Percentiles rank a stretch among this genome's conserved stretches.
phyloP scores from a whole-genome alignment of 192 early-diverging fungal species.

The Obelidium mucronatum region DNA sequence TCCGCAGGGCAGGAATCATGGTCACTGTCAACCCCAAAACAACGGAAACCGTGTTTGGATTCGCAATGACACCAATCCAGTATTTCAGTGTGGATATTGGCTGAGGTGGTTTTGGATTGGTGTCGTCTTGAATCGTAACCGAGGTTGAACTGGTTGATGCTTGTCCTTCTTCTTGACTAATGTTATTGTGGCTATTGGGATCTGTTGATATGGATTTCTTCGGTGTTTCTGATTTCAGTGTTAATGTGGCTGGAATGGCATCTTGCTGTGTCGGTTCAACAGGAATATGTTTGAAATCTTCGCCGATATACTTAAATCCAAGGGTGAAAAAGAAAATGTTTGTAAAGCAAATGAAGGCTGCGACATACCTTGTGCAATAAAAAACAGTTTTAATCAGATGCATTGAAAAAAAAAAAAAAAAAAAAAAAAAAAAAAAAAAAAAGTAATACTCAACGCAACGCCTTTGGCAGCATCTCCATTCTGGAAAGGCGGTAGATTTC shows the following conservation, averaged over 20 bases:
- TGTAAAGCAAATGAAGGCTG: conserved; percentile 39
- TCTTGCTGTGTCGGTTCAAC: background rate
- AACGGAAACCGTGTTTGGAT: background rate
- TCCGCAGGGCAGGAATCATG: conserved; percentile 25
- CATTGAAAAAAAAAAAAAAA: no score
- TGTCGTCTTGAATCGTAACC: background rate
- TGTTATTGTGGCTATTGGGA: no score
- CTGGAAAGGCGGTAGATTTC: conserved; percentile 35
- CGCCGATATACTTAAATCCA: conserved; percentile 35
- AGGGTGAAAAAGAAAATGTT: conserved; percentile 42
- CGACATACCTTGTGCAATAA: conserved; percentile 35
- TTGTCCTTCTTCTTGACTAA: no score
- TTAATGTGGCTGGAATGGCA: background rate
- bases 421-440: background rate
- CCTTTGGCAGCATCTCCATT: conserved; percentile 38
- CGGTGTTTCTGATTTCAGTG: background rate
- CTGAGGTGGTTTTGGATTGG: background rate
- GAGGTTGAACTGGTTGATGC: background rate
- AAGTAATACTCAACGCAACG: conserved; percentile 39
- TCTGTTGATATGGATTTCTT: no score
- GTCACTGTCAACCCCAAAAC: conserved; percentile 38
- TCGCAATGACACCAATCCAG: background rate
- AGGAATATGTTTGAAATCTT: conserved; percentile 31
- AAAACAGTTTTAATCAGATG: background rate
- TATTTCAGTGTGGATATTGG: background rate